These are phyloP conservation scores for Chlorella sp. DNA, from an alignment of 139 green algal species.

Conservation along the genomic window DNA sequence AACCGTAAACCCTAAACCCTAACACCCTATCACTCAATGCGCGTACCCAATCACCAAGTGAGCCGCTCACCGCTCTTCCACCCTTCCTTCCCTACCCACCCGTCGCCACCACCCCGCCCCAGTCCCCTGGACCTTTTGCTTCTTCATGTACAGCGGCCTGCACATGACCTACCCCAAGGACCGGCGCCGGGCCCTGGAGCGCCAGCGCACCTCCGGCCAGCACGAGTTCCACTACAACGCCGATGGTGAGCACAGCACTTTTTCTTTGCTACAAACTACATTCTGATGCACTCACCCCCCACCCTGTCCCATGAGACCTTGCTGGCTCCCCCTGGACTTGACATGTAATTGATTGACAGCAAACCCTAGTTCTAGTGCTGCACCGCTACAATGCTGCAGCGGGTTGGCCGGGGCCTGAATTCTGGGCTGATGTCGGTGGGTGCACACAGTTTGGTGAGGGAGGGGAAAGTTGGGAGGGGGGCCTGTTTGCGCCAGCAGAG, in stretches of 20 bases:
- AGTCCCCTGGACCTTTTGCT: conserved; percentile 58
- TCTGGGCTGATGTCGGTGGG: no score
- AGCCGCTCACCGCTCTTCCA: neutral
- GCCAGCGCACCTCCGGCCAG: neutral
- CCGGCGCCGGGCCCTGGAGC: conserved; percentile 30
- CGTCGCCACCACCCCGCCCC: neutral
- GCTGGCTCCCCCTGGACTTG: no score
- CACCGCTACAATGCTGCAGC: no score
- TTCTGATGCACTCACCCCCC: no score
- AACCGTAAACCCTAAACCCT: no score
- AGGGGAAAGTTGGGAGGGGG: neutral
- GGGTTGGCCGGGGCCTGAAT: no score
- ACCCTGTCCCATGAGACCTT: no score
- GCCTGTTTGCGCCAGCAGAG: neutral
- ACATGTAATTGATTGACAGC: no score
- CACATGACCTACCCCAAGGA: conserved; percentile 63
- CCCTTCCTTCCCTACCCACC: neutral
- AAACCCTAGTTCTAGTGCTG: no score
- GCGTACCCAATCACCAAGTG: no score
- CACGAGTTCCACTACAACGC: conserved; percentile 6
- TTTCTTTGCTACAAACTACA: no score
- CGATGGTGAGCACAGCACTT: neutral
- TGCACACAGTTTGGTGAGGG: neutral
- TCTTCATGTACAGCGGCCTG: conserved; percentile 58
- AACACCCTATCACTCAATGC: neutral